Percentiles rank a stretch among this genome's conserved stretches.
Conservation (phyloP, 1,139 yeast genomes). For the Yamadazyma sp. region DNA sequence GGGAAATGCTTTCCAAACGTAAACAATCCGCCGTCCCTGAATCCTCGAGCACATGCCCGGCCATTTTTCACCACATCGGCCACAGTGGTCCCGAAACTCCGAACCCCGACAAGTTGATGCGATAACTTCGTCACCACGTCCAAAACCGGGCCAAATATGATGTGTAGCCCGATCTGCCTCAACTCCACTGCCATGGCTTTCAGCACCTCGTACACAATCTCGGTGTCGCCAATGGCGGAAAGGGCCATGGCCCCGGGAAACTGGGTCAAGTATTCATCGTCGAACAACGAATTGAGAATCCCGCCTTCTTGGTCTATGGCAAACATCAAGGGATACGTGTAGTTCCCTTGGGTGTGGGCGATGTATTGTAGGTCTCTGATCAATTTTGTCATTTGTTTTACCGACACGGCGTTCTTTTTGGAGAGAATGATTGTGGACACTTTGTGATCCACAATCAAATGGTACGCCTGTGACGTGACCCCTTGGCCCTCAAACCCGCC, state of each 20-base stretch:
- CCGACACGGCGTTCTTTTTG: slow-evolving; percentile 53
- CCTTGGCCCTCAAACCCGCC: slow-evolving; percentile 64
- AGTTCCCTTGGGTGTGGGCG: slow-evolving; percentile 52
- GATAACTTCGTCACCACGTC: slow-evolving; percentile 62
- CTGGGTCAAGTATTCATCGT: slow-evolving; percentile 53
- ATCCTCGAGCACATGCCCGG: slow-evolving; percentile 54
- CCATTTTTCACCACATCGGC: slow-evolving; percentile 61
- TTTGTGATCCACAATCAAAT: slow-evolving; percentile 53
- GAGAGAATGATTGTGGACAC: slow-evolving; percentile 61
- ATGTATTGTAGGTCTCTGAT: slow-evolving; percentile 56
- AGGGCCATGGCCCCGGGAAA: slow-evolving; percentile 69
- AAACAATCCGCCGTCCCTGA: slow-evolving; percentile 55
- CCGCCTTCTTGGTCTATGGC: slow-evolving; percentile 85
- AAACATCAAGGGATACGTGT: slow-evolving; percentile 61
- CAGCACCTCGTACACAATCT: slow-evolving; percentile 53
- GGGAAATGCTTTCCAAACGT: slow-evolving; percentile 69
- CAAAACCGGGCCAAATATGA: slow-evolving; percentile 62
- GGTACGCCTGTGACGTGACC: slow-evolving; percentile 57
- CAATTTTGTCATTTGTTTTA: slow-evolving; percentile 50
- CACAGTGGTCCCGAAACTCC: slow-evolving; percentile 62
- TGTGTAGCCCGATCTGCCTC: slow-evolving; percentile 54
- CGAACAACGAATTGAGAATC: slow-evolving; percentile 62
- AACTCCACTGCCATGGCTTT: slow-evolving; percentile 58
- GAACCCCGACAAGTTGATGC: slow-evolving; percentile 59
- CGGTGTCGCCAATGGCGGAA: slow-evolving; percentile 55